Base-by-base conservation (phyloP, 163 green algal genomes). In the Volvox carteri region DNA sequence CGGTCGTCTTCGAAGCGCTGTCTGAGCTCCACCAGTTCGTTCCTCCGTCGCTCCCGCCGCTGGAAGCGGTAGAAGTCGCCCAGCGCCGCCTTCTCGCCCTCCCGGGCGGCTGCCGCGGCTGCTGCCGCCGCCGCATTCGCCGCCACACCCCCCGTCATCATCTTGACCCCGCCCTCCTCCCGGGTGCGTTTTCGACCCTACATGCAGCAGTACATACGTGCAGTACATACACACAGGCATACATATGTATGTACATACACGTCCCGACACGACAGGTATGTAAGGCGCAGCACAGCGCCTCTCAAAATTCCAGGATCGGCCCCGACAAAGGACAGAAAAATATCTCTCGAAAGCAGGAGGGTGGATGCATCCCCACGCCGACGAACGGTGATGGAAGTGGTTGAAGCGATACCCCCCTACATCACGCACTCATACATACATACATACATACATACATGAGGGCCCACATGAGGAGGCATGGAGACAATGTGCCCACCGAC, bases 41-140 rank as follows among this genome's bases (percentile, higher is more conserved):
- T 96, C 7, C 93, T 84, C 39, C 93, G 88, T 84, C 92, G 93
- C 62, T 97, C 96, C 11, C 95, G 89, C 52, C 94, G 90, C 86
- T 98, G 96, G 83, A 97, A 98, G 56, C 94, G 86, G 86, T 98
- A 98, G 68, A 98, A 97, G 89, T 97, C 91, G 18, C 90, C 72
- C 81, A 70, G 81, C 6, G 23, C 21, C 42, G 42, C 25, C 46
- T 41, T 65, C 33, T 79, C 23, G 1, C 6, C 16, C 1, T 90
- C 23, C 42, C 90, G 75, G 84, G 84, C 50, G 35, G 68, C 68
- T 0, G 85, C 84, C 3, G 88, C 86, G 9, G 85, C 90, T 0
- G 85, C 90, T 41, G 75, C 70, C 23, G 90, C 89, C 19, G 95
- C 95, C 41, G 93, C 94, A 37, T 91, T 92, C 6, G 78, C 54